Evolutionary conservation across 106 monocot genomes (phyloP), one percentile per base, ranked within the genome.

Genomic region (Dioscorea zingiberensis): DNA sequence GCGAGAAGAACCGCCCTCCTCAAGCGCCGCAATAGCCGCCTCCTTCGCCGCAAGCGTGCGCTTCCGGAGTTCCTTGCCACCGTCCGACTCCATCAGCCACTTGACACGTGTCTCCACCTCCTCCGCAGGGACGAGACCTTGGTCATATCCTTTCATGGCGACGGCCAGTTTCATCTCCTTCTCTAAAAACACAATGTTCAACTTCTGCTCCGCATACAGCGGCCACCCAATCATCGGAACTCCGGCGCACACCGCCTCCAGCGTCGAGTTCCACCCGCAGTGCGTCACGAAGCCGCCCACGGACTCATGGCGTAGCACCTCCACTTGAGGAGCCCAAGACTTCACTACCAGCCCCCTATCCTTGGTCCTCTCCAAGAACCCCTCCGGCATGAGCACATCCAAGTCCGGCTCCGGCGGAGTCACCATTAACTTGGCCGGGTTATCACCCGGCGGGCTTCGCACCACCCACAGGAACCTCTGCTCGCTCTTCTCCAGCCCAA

Each of bases 171-270:
- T 24, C 55, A 71, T 60, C 55, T 51, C 83, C 60, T 86, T 86
- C 22, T 61, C 71, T 47, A 86, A 15, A 38, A 83, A 71, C 65
- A 83, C 75, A 62, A 67, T 85, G 66, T 83, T 90, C 80, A 90
- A 46, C 75, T 69, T 14, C 75, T 90, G 90, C 70, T 90, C 90
- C 14, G 86, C 83, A 63, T 85, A 86, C n/a, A 80, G 53, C 6
- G 90, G 90, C 90, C 90, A 90, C 12, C 77, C 86, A 3, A 90
- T 59, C 74, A 90, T 75, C 18, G 79, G 74, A 55, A 90, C 86
- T 14, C 83, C 90, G 10, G 72, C 64, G 1, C 58, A 26, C 22
- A 90, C 71, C 58, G 77, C 82, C 74, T 90, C 90, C 72, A 90
- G 26, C 22, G 46, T 61, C 21, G 90, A 90, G 72, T 83, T 90